Evolutionary conservation across 306 rosid species (phyloP).

Genomic region (Acacia acuminata): DNA sequence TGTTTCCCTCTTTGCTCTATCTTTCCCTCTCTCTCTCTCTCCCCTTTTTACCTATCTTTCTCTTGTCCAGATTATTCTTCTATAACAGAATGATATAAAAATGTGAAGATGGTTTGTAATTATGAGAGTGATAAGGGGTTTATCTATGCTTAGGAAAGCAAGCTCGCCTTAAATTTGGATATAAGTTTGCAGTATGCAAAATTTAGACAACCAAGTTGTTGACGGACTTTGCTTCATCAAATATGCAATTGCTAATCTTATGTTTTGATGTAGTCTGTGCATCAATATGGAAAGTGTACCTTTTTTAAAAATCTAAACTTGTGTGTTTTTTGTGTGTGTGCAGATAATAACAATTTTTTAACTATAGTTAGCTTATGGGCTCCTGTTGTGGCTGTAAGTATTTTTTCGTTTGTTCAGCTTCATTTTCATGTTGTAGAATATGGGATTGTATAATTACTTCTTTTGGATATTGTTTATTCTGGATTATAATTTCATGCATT

Average conservation of each 20-base stretch:
- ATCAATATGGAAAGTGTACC: constrained; percentile 1
- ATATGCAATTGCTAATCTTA: neutral
- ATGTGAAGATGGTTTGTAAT: neutral
- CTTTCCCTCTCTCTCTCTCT: neutral
- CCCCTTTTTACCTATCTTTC: neutral
- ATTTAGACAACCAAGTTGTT: neutral
- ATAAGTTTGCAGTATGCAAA: neutral
- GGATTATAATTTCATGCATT: neutral
- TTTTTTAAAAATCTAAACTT: too few relatives aligned
- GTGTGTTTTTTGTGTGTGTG: constrained; percentile 23
- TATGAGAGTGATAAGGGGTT: neutral
- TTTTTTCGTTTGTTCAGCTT: constrained; percentile 33
- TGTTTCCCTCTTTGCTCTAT: neutral
- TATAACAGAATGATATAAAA: neutral
- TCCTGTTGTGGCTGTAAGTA: constrained; percentile 97
- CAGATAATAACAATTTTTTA: constrained; percentile 77
- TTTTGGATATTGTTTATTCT: neutral
- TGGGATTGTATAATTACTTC: constrained; percentile 2
- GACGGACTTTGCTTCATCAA: neutral
- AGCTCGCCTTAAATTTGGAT: neutral
- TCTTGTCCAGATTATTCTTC: neutral
- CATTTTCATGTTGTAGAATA: constrained; percentile 9
- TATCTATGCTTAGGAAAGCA: neutral
- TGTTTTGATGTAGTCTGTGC: neutral
- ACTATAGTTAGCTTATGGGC: constrained; percentile 87